These are phyloP conservation scores for Leishmania mexicana DNA, from an alignment of 208 protist species.

Conservation along the genomic window DNA sequence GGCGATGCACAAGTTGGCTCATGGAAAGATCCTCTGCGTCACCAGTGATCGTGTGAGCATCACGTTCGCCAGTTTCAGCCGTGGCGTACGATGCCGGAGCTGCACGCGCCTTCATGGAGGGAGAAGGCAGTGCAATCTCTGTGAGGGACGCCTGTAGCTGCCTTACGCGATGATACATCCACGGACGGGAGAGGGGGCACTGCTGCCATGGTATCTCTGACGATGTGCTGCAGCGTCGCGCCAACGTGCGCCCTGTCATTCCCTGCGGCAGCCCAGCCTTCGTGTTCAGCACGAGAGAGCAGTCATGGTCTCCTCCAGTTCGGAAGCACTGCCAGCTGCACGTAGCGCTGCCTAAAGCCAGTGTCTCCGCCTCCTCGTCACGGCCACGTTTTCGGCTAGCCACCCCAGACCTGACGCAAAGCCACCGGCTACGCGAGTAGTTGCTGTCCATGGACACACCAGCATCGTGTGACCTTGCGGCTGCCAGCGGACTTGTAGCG, in stretches of 20 bases:
- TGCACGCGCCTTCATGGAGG: not conserved
- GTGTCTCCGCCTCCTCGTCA: not conserved
- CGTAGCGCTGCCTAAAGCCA: not conserved
- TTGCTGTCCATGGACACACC: conserved; percentile 17
- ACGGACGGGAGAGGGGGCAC: conserved; percentile 61
- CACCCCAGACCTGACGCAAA: not conserved
- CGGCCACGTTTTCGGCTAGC: conserved; percentile 6
- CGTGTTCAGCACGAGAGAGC: conserved; percentile 57
- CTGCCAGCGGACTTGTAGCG: not conserved
- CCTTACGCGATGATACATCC: conserved; percentile 43
- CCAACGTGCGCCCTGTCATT: conserved; percentile 26
- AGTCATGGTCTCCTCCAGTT: not conserved
- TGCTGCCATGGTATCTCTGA: conserved; percentile 9
- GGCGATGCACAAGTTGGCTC: not conserved
- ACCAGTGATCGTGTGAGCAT: not conserved
- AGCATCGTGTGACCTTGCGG: not conserved
- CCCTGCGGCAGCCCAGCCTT: conserved; percentile 76
- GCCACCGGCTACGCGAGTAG: conserved; percentile 40
- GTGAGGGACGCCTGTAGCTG: not conserved
- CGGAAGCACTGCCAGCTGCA: not conserved
- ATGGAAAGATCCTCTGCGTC: conserved; percentile 4
- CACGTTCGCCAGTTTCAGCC: not conserved
- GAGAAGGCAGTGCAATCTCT: not conserved
- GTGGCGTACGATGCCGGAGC: not conserved
- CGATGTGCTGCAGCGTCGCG: not conserved